Conservation (phyloP, 169 alveolate species). For the Plasmodium falciparum region DNA sequence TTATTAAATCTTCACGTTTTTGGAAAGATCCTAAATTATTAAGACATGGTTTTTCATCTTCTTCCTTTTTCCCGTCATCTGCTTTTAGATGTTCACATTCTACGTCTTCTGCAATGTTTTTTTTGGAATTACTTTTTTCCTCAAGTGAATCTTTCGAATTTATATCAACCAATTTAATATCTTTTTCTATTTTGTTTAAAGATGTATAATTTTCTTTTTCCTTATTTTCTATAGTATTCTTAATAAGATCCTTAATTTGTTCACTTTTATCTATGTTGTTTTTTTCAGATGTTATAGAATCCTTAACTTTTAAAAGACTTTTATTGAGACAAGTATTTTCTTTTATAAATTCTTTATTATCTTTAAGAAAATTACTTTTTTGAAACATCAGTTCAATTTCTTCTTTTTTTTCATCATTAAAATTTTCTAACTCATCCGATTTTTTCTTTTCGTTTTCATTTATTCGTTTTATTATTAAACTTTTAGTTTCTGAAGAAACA, state of each 20-base stretch:
- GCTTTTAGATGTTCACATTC: constrained; percentile 6
- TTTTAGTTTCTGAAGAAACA: constrained; percentile 62
- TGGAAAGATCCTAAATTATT: constrained; percentile 23
- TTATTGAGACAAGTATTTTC: constrained; percentile 35
- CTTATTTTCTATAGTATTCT: constrained; percentile 8
- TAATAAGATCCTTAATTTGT: constrained; percentile 19
- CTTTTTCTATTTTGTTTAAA: constrained; percentile 22
- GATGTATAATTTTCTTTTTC: constrained; percentile 31
- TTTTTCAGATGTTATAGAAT: constrained; percentile 1
- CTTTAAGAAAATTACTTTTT: constrained; percentile 19
- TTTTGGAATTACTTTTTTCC: constrained; percentile 51
- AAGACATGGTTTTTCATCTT: background rate
- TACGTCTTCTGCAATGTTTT: constrained; percentile 8
- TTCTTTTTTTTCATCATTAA: constrained; percentile 17
- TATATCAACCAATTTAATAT: constrained; percentile 6
- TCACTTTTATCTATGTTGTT: constrained; percentile 17
- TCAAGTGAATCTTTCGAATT: constrained; percentile 28
- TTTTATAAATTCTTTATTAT: constrained; percentile 39
- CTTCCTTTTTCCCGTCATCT: constrained; percentile 1
- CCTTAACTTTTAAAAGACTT: constrained; percentile 24
- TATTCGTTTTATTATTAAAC: constrained; percentile 64
- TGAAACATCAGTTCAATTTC: constrained; percentile 25
- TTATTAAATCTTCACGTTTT: constrained; percentile 1
- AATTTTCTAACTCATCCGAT: constrained; percentile 13
- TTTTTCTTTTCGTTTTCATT: constrained; percentile 71